Percentiles rank a stretch among this genome's conserved stretches.
These are phyloP conservation scores for Phytophthora vignae DNA, from an alignment of 352 stramenopile genomes.

Conservation along the genomic window DNA sequence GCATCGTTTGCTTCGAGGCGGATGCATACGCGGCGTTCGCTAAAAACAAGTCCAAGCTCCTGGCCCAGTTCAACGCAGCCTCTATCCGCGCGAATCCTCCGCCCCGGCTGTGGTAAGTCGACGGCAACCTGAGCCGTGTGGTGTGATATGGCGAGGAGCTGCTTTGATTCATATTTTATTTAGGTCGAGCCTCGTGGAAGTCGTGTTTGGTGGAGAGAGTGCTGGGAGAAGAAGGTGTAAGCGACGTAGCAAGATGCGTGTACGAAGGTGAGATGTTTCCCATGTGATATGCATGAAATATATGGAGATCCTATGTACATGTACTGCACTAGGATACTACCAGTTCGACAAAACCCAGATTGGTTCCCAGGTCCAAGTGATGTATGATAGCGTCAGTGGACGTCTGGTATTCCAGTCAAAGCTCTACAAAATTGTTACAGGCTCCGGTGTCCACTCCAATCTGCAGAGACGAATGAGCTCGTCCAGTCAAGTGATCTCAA, in stretches of 20 bases:
- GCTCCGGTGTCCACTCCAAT: not conserved
- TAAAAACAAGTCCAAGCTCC: slow-evolving; percentile 32
- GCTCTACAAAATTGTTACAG: not conserved
- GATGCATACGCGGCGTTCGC: slow-evolving; percentile 51
- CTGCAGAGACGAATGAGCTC: not conserved
- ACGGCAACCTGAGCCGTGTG: not conserved
- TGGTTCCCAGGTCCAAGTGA: not conserved
- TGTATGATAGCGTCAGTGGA: not conserved
- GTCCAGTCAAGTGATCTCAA: not conserved
- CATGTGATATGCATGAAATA: slow-evolving; percentile 11
- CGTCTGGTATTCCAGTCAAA: not conserved
- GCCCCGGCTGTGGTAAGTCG: slow-evolving; percentile 14
- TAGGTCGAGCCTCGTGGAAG: slow-evolving; percentile 24
- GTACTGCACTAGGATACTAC: slow-evolving; percentile 1
- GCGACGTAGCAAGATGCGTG: slow-evolving; percentile 10
- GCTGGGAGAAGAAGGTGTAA: slow-evolving; percentile 16
- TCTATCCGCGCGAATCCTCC: slow-evolving; percentile 25
- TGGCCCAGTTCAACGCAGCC: slow-evolving; percentile 33
- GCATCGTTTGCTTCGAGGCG: slow-evolving; percentile 61
- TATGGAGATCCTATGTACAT: slow-evolving; percentile 1
- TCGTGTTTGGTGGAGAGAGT: slow-evolving; percentile 19
- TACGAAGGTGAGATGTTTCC: slow-evolving; percentile 5
- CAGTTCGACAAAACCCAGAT: not conserved
- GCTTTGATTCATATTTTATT: slow-evolving; percentile 34
- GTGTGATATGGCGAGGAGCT: not conserved